Conservation (phyloP, 2,329 filamentous ascomycete species). For the Lojkania enalia region DNA sequence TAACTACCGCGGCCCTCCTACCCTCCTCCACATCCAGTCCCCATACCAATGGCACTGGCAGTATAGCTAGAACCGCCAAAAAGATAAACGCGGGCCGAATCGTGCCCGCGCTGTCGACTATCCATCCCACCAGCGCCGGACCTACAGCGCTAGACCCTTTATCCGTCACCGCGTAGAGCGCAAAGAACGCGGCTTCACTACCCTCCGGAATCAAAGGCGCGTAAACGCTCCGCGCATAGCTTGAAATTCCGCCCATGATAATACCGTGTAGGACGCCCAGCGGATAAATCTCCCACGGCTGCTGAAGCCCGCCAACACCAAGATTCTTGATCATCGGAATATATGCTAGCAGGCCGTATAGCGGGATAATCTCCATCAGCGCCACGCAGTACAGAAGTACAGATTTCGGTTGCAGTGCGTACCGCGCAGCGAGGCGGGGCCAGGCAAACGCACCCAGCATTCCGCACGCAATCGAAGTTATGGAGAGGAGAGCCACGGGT, state of each 20-base stretch:
- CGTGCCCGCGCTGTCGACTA: slow-evolving; percentile 67
- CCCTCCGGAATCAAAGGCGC: slow-evolving; percentile 89
- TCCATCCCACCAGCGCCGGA: slow-evolving; percentile 83
- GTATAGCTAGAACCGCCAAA: slow-evolving; percentile 72
- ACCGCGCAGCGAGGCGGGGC: slow-evolving; percentile 72
- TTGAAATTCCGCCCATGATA: slow-evolving; percentile 82
- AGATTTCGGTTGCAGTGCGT: slow-evolving; percentile 72
- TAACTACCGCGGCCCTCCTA: slow-evolving; percentile 36
- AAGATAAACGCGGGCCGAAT: slow-evolving; percentile 75
- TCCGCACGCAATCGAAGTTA: slow-evolving; percentile 84
- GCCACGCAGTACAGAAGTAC: slow-evolving; percentile 83
- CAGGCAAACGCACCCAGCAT: slow-evolving; percentile 85
- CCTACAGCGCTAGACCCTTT: slow-evolving; percentile 92
- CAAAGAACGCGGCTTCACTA: slow-evolving; percentile 90
- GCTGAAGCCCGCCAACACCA: slow-evolving; percentile 78
- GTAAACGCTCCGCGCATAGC: slow-evolving; percentile 87
- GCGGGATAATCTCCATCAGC: slow-evolving; percentile 83
- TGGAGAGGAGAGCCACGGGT: slow-evolving; percentile 82
- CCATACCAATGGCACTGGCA: slow-evolving; percentile 79
- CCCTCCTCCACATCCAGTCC: slow-evolving; percentile 72
- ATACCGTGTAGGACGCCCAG: slow-evolving; percentile 84
- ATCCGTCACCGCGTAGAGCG: slow-evolving; percentile 92
- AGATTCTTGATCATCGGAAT: slow-evolving; percentile 72
- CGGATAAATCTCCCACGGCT: slow-evolving; percentile 91
- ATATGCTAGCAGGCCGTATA: slow-evolving; percentile 86